Percentiles rank a stretch among this genome's conserved stretches.
Conservation (phyloP, 2,329 filamentous ascomycete species). For the Neoscytalidium dimidiatum region DNA sequence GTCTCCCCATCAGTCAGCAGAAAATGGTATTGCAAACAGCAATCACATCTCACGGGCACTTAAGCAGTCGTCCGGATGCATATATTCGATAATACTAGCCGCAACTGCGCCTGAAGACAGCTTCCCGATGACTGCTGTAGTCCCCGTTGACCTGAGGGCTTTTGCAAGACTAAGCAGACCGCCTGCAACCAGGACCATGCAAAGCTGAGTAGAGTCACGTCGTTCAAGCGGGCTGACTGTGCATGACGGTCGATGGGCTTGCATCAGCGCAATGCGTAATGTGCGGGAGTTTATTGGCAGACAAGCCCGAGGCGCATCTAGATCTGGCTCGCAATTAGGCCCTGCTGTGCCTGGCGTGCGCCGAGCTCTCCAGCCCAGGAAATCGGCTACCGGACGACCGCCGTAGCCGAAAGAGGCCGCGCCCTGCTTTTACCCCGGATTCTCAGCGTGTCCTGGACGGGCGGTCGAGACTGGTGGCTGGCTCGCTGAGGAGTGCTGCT, state of each 20-base stretch:
- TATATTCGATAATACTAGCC: no score
- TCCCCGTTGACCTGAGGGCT: no score
- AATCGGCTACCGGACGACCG: neutral
- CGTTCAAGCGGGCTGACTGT: neutral
- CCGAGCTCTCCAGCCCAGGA: neutral
- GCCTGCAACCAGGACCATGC: neutral
- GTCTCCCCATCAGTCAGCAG: no score
- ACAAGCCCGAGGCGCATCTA: neutral
- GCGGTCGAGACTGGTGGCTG: neutral
- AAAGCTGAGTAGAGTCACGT: neutral
- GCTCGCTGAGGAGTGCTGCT: neutral
- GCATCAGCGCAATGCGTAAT: neutral
- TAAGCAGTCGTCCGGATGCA: no score
- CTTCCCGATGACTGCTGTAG: no score
- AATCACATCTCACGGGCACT: no score
- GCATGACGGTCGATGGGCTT: neutral
- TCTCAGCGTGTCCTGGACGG: neutral
- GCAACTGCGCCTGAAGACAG: no score
- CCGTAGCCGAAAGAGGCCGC: slow-evolving; percentile 7
- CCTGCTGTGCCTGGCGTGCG: neutral
- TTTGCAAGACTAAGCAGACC: no score
- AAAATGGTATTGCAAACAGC: no score
- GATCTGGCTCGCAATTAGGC: neutral
- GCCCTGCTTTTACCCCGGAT: neutral
- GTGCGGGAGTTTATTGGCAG: neutral